Evolutionary conservation across 805 yeast genomes (phyloP).

Genomic region (Saturnispora silvae): DNA sequence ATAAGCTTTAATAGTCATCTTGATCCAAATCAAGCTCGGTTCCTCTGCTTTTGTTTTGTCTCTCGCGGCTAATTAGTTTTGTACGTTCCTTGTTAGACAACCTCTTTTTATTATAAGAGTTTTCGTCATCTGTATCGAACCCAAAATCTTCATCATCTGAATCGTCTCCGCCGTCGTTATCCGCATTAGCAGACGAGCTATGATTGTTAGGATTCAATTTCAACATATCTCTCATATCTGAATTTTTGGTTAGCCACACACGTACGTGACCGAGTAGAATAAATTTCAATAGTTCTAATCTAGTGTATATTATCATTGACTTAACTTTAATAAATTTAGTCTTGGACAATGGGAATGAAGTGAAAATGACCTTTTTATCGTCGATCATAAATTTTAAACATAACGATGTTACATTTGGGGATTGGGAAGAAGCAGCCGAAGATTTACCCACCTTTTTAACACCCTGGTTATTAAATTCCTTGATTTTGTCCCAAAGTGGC

Average conservation of each 20-base stretch:
- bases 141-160: slow-evolving; percentile 10
- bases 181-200: slow-evolving; percentile 3
- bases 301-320: slow-evolving; percentile 39
- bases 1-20: not conserved
- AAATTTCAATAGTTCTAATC: slow-evolving; percentile 40
- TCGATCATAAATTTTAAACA: slow-evolving; percentile 2
- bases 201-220: too few species aligned
- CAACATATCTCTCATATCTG: slow-evolving; percentile 17
- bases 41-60: slow-evolving; percentile 6
- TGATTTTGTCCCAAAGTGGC: slow-evolving; percentile 36
- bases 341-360: slow-evolving; percentile 31
- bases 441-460: slow-evolving; percentile 48
- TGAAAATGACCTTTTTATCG: slow-evolving; percentile 19
- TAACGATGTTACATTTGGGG: not conserved
- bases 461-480: slow-evolving; percentile 31
- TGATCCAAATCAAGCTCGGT: too few species aligned
- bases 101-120: not conserved
- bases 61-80: slow-evolving; percentile 2
- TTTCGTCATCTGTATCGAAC: not conserved
- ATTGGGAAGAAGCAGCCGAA: not conserved
- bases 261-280: slow-evolving; percentile 43
- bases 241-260: slow-evolving; percentile 31
- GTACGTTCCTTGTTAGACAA: slow-evolving; percentile 6
- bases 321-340: slow-evolving; percentile 36
- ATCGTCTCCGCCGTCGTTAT: slow-evolving; percentile 8